Percentiles rank a stretch among this genome's conserved stretches.
These are phyloP conservation scores for Hanseniaspora valbyensis DNA, from an alignment of 805 yeast species.

Conservation along the genomic window DNA sequence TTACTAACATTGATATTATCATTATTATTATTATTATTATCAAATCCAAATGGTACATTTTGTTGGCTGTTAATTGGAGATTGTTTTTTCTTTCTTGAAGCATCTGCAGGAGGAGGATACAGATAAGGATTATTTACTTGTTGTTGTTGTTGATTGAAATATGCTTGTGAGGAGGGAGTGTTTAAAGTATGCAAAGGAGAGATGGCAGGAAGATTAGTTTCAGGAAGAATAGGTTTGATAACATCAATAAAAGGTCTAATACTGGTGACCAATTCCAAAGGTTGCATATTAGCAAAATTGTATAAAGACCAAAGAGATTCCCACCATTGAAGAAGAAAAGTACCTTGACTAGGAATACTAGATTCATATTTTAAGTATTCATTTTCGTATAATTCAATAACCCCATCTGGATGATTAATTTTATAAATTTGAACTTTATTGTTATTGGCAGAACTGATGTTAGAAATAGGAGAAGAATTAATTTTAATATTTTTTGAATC, in stretches of 20 bases:
- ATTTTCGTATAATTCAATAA: slow-evolving; percentile 16
- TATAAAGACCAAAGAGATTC: slow-evolving; percentile 40
- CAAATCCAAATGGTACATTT: background rate
- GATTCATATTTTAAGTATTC: slow-evolving; percentile 30
- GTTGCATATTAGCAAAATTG: slow-evolving; percentile 33
- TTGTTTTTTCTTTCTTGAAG: too few species aligned
- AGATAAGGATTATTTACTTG: too few species aligned
- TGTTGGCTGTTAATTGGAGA: too few species aligned
- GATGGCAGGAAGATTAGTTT: background rate
- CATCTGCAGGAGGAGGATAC: too few species aligned
- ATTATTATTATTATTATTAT: background rate
- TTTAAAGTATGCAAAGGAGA: background rate
- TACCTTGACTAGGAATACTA: slow-evolving; percentile 36
- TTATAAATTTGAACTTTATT: slow-evolving; percentile 15
- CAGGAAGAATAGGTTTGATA: slow-evolving; percentile 21
- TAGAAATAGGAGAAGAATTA: slow-evolving; percentile 16
- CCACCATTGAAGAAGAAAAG: slow-evolving; percentile 51
- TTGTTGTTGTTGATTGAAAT: background rate
- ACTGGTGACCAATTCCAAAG: slow-evolving; percentile 22
- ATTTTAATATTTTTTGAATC: background rate
- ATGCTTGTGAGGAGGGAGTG: background rate
- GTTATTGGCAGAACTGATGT: slow-evolving; percentile 16
- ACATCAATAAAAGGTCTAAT: slow-evolving; percentile 18
- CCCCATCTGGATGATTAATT: slow-evolving; percentile 10
- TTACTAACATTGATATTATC: too few species aligned